Evolutionary conservation across 257 asterid genomes (phyloP), one percentile per base, ranked within the genome.

Genomic region (Solanum pennellii): DNA sequence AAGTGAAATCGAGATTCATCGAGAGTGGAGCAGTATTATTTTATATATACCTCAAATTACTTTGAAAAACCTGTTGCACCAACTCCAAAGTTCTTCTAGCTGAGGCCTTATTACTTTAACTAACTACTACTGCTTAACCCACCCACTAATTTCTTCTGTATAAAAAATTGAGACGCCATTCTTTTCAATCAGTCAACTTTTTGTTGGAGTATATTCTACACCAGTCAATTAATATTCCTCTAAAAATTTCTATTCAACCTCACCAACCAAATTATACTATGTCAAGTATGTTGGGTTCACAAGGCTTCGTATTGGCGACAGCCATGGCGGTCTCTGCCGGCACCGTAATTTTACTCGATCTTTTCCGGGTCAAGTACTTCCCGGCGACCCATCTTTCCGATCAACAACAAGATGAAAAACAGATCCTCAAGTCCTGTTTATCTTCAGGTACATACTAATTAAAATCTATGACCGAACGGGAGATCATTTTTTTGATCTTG

Each of bases 321-420:
- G 98, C 98, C 87, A 93, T 96, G 97, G 98, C 98, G 4, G 97
- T 94, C 31, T 96, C 99, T 56, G 99, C 96, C 18, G 98, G 95
- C 44, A 92, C 98, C 82, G 85, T 94, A 21, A 84, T 95, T 83
- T 94, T 96, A 86, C 89, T 93, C 56, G 98, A 96, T 87, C 93
- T 89, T 56, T 85, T 92, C 84, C 88, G 91, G 23, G 94, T 92
- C 0, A 94, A 91, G 83, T 92, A 91, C 77, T 89, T 89, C 82
- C 80, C 84, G 18, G 5, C 37, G 66, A 80, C 18, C 42, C 85
- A 80, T 27, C 29, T 80, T 47, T 80, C 87, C 18, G 65, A 39
- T 13, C 75, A 71, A 73, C 71, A 71, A 73, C 91, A 86, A 75
- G 87, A 74, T 12, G 16, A 69, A 29, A 77, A 31, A 3, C 90